These are phyloP conservation scores for Agaricus sinodeliciosus DNA, from an alignment of 768 basidiomycete genomes.

Conservation along the genomic window DNA sequence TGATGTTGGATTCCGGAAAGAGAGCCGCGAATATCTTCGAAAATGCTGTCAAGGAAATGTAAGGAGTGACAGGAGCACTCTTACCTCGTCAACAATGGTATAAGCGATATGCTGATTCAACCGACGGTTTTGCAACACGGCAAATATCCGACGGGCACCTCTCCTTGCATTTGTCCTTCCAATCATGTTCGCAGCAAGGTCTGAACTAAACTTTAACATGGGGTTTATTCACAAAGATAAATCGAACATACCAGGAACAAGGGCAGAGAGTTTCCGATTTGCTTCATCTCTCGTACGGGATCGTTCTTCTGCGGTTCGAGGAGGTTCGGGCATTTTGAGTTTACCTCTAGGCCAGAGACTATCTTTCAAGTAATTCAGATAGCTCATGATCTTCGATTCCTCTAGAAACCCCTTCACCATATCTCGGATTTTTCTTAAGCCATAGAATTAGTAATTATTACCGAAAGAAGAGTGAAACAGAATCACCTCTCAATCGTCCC, in stretches of 20 bases:
- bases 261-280: constrained; percentile 80
- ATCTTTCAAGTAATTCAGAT: constrained; percentile 63
- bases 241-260: constrained; percentile 72
- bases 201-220: constrained; percentile 30
- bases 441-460: constrained; percentile 1
- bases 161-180: constrained; percentile 93
- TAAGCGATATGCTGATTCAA: constrained; percentile 91
- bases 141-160: constrained; percentile 88
- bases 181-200: constrained; percentile 95
- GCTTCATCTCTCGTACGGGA: constrained; percentile 77
- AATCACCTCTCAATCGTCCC: constrained; percentile 91
- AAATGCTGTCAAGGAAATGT: background rate
- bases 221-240: background rate
- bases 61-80: constrained; percentile 13
- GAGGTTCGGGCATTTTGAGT: constrained; percentile 47
- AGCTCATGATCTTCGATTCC: constrained; percentile 62
- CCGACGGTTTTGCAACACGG: constrained; percentile 90
- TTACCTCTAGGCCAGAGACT: constrained; percentile 84
- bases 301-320: constrained; percentile 82
- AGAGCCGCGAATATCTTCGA: constrained; percentile 49
- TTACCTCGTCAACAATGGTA: constrained; percentile 84
- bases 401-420: constrained; percentile 57
- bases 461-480: background rate
- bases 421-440: constrained; percentile 78
- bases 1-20: constrained; percentile 41